Conservation (phyloP, 345 rosid species). For the Litchi chinensis region DNA sequence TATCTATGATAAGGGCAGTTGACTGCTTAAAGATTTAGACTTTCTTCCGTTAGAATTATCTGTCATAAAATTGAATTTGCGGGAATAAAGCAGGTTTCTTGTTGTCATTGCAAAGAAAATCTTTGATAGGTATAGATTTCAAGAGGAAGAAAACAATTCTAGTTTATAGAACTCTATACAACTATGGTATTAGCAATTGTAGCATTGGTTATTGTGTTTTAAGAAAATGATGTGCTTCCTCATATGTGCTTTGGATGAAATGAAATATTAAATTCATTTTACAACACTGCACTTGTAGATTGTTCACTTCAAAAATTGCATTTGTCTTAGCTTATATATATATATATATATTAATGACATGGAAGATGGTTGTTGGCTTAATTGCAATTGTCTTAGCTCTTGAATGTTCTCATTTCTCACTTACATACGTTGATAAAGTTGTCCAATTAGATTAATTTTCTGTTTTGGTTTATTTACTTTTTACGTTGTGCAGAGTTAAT, state of each 20-base stretch:
- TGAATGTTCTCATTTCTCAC: constrained; percentile 2
- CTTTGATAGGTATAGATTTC: no score
- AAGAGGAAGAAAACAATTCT: no score
- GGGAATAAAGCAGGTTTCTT: no score
- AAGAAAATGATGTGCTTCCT: background rate
- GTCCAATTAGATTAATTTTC: background rate
- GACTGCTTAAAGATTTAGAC: background rate
- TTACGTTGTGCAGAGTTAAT: background rate
- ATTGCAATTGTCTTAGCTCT: background rate
- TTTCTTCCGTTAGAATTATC: background rate
- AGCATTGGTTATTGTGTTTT: background rate
- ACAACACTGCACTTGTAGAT: no score
- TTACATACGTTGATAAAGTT: background rate
- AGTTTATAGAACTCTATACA: no score
- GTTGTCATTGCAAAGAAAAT: no score
- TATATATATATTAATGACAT: constrained; percentile 51
- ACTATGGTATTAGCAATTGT: background rate
- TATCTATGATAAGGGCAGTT: background rate
- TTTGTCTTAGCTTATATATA: no score
- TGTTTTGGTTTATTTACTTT: constrained; percentile 5
- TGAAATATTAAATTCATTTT: background rate
- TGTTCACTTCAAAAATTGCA: no score
- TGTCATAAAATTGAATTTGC: background rate
- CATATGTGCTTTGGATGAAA: background rate
- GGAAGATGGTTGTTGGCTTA: constrained; percentile 58